Evolutionary conservation across 2,329 filamentous ascomycete genomes (phyloP).

Genomic region (Fusarium pseudoanthophilum): DNA sequence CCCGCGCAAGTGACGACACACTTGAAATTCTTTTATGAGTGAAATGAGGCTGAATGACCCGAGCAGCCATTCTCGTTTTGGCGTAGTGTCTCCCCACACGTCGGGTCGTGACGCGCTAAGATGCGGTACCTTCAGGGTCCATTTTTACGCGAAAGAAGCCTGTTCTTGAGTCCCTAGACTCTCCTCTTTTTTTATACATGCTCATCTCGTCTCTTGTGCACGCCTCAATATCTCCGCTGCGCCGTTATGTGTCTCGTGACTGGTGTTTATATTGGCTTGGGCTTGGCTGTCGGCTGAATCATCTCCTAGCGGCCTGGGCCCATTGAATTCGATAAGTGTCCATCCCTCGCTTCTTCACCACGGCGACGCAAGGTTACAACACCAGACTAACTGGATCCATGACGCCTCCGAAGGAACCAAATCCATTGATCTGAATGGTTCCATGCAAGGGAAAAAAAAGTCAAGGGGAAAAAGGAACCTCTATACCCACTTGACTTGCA

Average conservation of each 20-base stretch:
- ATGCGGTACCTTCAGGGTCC: constrained; percentile 25
- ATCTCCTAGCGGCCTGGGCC: constrained; percentile 23
- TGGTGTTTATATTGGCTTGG: constrained; percentile 2
- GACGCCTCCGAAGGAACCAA: constrained; percentile 27
- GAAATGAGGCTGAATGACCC: constrained; percentile 43
- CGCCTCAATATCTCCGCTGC: neutral
- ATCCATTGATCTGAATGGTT: constrained; percentile 20
- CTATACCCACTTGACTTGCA: constrained; percentile 19
- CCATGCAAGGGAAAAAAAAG: constrained; percentile 6
- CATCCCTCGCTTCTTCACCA: constrained; percentile 41
- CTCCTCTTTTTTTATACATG: neutral
- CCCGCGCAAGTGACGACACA: constrained; percentile 36
- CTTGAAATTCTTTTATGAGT: constrained; percentile 8
- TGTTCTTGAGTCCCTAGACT: neutral
- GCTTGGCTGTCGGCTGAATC: constrained; percentile 21
- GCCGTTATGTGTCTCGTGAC: constrained; percentile 28
- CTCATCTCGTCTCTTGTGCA: constrained; percentile 27
- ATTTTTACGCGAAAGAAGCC: constrained; percentile 19
- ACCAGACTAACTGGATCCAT: constrained; percentile 31
- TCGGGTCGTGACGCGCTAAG: constrained; percentile 22
- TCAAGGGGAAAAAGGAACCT: neutral
- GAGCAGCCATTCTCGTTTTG: constrained; percentile 24
- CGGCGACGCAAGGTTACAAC: constrained; percentile 33
- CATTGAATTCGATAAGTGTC: constrained; percentile 9
- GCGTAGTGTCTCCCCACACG: constrained; percentile 34